Evolutionary conservation across 2,329 filamentous ascomycete species (phyloP).

Genomic region (Penicillium glabrum): DNA sequence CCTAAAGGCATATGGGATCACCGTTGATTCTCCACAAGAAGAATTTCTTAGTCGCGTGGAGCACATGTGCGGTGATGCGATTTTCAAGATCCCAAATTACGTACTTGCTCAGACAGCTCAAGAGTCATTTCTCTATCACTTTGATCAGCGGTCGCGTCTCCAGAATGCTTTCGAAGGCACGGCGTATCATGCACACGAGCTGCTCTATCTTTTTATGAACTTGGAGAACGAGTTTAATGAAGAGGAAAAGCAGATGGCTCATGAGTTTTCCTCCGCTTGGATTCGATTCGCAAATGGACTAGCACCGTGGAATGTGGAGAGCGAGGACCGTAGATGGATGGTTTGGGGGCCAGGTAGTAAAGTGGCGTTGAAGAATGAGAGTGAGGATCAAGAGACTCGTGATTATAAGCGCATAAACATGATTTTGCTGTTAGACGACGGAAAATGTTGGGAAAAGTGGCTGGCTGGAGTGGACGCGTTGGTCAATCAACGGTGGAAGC

Average conservation of each 20-base stretch:
- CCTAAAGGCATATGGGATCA: conserved; percentile 21
- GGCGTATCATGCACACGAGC: conserved; percentile 28
- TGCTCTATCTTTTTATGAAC: conserved; percentile 27
- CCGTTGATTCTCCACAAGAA: conserved; percentile 3
- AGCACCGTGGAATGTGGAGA: conserved; percentile 13
- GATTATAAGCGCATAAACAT: conserved; percentile 21
- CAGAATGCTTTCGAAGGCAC: conserved; percentile 24
- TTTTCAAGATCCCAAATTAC: conserved; percentile 29
- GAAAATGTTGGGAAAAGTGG: conserved; percentile 20
- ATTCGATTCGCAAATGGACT: conserved; percentile 23
- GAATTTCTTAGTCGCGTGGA: conserved; percentile 17
- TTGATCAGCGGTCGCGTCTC: conserved; percentile 26
- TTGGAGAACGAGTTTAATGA: conserved; percentile 21
- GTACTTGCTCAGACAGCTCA: conserved; percentile 1
- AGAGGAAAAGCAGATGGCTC: conserved; percentile 15
- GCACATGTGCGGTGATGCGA: conserved; percentile 26
- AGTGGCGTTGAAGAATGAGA: conserved; percentile 17
- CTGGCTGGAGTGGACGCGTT: conserved; percentile 22
- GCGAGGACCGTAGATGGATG: conserved; percentile 16
- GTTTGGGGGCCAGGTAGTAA: conserved; percentile 22
- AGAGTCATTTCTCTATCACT: conserved; percentile 20
- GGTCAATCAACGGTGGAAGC: conserved; percentile 18
- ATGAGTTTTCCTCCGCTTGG: conserved; percentile 23
- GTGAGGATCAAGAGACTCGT: conserved; percentile 19
- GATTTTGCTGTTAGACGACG: conserved; percentile 17